Evolutionary conservation across 345 rosid species (phyloP).

Genomic region (Cochlearia excelsa): DNA sequence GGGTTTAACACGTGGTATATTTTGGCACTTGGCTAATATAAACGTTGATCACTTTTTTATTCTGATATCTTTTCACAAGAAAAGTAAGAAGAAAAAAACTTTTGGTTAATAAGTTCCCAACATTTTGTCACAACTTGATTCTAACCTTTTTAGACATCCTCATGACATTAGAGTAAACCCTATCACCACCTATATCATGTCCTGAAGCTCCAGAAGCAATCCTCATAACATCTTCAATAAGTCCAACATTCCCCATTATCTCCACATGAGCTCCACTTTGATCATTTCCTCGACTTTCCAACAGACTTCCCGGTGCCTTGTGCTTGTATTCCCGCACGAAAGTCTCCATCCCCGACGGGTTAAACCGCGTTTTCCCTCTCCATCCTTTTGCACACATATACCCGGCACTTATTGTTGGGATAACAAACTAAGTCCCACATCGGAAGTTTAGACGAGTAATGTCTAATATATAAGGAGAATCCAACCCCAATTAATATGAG

Average conservation of each 20-base stretch:
- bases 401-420: conserved; percentile 62
- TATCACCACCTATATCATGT: conserved; percentile 57
- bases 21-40: no score
- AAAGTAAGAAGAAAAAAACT: no score
- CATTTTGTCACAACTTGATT: conserved; percentile 35
- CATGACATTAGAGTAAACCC: conserved; percentile 50
- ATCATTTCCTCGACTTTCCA: conserved; percentile 51
- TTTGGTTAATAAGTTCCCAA: no score
- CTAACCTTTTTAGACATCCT: conserved; percentile 51
- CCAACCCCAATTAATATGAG: no score
- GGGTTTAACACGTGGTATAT: no score
- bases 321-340: conserved; percentile 56
- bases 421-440: no score
- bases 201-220: conserved; percentile 62
- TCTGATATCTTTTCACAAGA: no score
- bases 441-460: no score
- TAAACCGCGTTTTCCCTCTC: conserved; percentile 70
- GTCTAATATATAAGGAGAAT: no score
- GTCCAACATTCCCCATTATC: conserved; percentile 62
- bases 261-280: conserved; percentile 66
- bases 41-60: no score
- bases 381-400: conserved; percentile 77
- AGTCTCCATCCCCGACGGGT: conserved; percentile 53
- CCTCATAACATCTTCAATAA: conserved; percentile 62
- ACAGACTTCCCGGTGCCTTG: conserved; percentile 47